Evolutionary conservation across 257 asterid species (phyloP).

Genomic region (Linaria vulgaris): DNA sequence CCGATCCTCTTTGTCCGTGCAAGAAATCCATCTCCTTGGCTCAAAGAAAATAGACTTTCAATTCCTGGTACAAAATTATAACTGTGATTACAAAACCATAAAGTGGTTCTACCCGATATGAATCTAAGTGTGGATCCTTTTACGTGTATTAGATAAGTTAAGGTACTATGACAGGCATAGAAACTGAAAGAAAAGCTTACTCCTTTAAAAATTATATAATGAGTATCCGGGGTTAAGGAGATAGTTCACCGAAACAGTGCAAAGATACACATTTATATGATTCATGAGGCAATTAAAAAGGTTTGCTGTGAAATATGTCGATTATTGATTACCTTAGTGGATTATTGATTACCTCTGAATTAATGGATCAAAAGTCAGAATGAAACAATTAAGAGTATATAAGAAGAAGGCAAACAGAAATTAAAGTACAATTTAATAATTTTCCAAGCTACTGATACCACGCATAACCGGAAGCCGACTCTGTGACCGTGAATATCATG

Average conservation of each 20-base stretch:
- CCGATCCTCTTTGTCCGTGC: slow-evolving; percentile 32
- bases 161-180: not conserved
- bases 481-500: slow-evolving; percentile 1
- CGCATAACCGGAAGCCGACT: slow-evolving; percentile 13
- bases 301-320: slow-evolving; percentile 2
- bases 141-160: not conserved
- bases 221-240: slow-evolving; percentile 7
- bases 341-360: slow-evolving; percentile 11
- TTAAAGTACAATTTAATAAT: not conserved
- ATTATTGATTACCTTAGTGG: slow-evolving; percentile 1
- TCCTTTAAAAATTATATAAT: not conserved
- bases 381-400: slow-evolving; percentile 20
- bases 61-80: too few species aligned
- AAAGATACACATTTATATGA: not conserved
- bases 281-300: slow-evolving; percentile 3
- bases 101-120: too few species aligned
- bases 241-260: slow-evolving; percentile 1
- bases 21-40: slow-evolving; percentile 24
- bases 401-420: slow-evolving; percentile 4
- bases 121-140: not conserved
- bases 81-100: too few species aligned
- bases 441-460: slow-evolving; percentile 13
- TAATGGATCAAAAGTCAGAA: slow-evolving; percentile 5
- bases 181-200: not conserved
- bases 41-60: not conserved